phyloP scores from a whole-genome alignment of 495 filamentous ascomycete species.

The Tuber borchii region DNA sequence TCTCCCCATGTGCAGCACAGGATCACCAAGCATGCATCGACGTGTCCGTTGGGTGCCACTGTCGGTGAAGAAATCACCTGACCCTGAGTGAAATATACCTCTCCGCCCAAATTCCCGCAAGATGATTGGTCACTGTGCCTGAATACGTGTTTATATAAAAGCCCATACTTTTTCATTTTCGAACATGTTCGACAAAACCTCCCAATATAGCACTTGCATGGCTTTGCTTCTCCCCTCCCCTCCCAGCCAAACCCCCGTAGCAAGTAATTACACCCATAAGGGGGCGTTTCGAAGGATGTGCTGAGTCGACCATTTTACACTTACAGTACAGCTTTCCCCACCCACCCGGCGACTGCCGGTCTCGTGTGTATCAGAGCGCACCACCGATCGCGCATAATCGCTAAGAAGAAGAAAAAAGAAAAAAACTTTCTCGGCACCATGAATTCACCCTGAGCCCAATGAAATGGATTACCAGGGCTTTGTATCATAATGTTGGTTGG shows the following conservation, averaged over 20 bases:
- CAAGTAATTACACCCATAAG: background rate
- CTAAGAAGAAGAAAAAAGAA: background rate
- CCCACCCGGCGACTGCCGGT: background rate
- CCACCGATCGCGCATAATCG: background rate
- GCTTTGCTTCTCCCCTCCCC: background rate
- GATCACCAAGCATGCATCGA: slow-evolving; percentile 8
- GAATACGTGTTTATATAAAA: slow-evolving; percentile 7
- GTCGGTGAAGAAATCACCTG: slow-evolving; percentile 14
- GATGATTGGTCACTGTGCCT: slow-evolving; percentile 7
- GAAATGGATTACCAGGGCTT: background rate
- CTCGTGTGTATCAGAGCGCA: background rate
- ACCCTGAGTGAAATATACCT: slow-evolving; percentile 4
- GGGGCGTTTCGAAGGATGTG: background rate
- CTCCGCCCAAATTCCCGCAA: background rate
- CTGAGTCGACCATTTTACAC: background rate
- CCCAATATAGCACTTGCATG: background rate
- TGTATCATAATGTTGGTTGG: background rate
- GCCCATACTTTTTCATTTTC: background rate
- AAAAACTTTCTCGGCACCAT: background rate
- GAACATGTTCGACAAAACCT: background rate
- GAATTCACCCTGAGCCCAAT: background rate
- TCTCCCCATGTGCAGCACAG: background rate
- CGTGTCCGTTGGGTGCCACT: slow-evolving; percentile 8
- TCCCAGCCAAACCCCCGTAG: background rate
- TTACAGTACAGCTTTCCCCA: background rate